Evolutionary conservation across 1,284 basidiomycete species (phyloP).

Genomic region (Porphyrellus sp.): DNA sequence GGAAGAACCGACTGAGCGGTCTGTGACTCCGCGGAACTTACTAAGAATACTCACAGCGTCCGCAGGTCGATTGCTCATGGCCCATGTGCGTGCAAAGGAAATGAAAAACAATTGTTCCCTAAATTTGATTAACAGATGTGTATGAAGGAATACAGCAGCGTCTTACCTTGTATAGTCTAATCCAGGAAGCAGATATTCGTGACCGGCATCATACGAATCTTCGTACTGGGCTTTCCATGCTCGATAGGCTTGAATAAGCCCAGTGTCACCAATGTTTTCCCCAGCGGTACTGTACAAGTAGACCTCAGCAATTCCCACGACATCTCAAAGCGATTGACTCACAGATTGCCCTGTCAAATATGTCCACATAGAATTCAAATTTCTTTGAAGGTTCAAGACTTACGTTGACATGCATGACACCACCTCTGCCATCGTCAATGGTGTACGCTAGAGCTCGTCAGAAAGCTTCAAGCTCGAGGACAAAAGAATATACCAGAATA

Average conservation of each 20-base stretch:
- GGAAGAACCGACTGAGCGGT: constrained; percentile 19
- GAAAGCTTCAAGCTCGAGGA: constrained; percentile 4
- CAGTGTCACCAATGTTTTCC: constrained; percentile 88
- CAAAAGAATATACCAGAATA: constrained; percentile 58
- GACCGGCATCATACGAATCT: constrained; percentile 50
- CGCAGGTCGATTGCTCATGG: constrained; percentile 68
- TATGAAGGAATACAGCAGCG: not conserved
- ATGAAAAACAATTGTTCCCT: constrained; percentile 93
- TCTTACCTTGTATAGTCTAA: constrained; percentile 67
- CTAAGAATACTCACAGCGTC: constrained; percentile 51
- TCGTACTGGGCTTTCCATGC: constrained; percentile 79
- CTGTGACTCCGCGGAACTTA: not conserved
- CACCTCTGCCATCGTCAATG: constrained; percentile 82
- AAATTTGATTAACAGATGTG: not conserved
- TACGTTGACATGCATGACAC: constrained; percentile 82
- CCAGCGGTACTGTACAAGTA: constrained; percentile 63
- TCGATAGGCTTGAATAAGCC: constrained; percentile 81
- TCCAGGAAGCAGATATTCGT: constrained; percentile 79
- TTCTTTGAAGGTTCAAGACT: constrained; percentile 32
- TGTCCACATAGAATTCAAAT: not conserved
- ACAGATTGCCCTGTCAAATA: constrained; percentile 65
- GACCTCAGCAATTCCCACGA: constrained; percentile 4
- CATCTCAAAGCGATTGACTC: constrained; percentile 24
- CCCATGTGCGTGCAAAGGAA: constrained; percentile 79
- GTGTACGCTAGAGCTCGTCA: constrained; percentile 58